phyloP scores from a whole-genome alignment of 2,329 filamentous ascomycete species.

The Cordyceps farinosa region DNA sequence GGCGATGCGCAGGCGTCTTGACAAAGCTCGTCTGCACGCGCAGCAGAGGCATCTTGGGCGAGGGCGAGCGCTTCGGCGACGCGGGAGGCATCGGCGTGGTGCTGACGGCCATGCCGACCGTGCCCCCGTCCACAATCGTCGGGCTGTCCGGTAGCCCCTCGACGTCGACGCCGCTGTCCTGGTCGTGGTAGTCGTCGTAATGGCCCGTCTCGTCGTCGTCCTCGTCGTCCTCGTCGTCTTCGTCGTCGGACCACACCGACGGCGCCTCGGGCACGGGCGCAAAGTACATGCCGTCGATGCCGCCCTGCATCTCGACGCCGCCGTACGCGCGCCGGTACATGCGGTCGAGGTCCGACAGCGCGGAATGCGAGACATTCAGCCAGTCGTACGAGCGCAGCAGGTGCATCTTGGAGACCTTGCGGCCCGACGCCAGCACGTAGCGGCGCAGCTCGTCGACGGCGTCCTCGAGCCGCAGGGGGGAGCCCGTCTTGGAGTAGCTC shows the following conservation, averaged over 20 bases:
- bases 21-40: constrained; percentile 45
- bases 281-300: constrained; percentile 40
- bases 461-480: constrained; percentile 49
- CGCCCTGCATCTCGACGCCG: constrained; percentile 42
- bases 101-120: not conserved
- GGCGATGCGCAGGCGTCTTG: constrained; percentile 15
- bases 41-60: constrained; percentile 27
- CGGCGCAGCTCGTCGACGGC: constrained; percentile 62
- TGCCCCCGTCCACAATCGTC: not conserved
- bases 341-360: constrained; percentile 51
- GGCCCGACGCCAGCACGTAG: constrained; percentile 52
- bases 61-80: not conserved
- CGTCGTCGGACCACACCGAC: constrained; percentile 9
- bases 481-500: constrained; percentile 48
- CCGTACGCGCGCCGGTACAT: constrained; percentile 58
- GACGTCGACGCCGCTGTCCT: constrained; percentile 8
- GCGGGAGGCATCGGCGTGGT: not conserved
- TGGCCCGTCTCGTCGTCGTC: constrained; percentile 17
- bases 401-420: constrained; percentile 47
- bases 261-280: not conserved
- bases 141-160: constrained; percentile 1
- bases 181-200: not conserved
- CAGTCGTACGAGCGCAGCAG: constrained; percentile 55
- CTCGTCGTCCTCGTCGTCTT: not conserved
- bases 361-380: constrained; percentile 48